Evolutionary conservation across 495 filamentous ascomycete species (phyloP), one percentile per base, ranked within the genome.

Genomic region (Aspergillus incahuasiensis): DNA sequence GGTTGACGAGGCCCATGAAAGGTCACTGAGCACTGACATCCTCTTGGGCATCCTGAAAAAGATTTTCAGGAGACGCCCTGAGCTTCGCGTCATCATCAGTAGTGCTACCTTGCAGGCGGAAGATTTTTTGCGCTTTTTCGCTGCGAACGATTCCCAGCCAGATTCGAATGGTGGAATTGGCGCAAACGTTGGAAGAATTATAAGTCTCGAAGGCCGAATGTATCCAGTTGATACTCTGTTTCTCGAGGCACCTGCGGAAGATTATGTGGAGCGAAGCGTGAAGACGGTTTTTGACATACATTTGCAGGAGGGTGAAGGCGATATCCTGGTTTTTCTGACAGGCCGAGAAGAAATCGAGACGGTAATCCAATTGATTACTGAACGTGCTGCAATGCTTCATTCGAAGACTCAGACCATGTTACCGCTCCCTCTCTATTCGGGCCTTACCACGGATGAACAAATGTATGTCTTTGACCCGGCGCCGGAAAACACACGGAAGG

Each of bases 1-100:
- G 92, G 87, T 99, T 20, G 94, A 99, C 65, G 94, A 99, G 68
- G 95, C 95, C 24, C 94, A 99, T 71, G 94, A 99, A 70, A 83
- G 95, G 50, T 95, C 90, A 56, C 79, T 99, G 53, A 95, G 92
- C 71, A 92, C 92, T 6, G 94, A 99, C 63, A 83, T 99, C 35
- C 80, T 99, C 5, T 82, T 99, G 35, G 92, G 94, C 0, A 75
- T 97, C n/a, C 66, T 99, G 39, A 97, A 96, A 74, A 97, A 97
- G 68, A 94, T 99, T 58, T 71, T 82, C 53, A 91, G 84, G 69
- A 86, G 82, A 70, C 80, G 94, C 30, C 80, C 87, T 28, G 92
- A 97, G 43, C 74, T 97, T 39, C 81, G 92, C 8, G 88, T 99
- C 55, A 83, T 99, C 25, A 83, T 97, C 64, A 96, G 91, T 67